These are phyloP conservation scores for Blastocystis sp. DNA, from an alignment of 352 stramenopile species.

Conservation along the genomic window DNA sequence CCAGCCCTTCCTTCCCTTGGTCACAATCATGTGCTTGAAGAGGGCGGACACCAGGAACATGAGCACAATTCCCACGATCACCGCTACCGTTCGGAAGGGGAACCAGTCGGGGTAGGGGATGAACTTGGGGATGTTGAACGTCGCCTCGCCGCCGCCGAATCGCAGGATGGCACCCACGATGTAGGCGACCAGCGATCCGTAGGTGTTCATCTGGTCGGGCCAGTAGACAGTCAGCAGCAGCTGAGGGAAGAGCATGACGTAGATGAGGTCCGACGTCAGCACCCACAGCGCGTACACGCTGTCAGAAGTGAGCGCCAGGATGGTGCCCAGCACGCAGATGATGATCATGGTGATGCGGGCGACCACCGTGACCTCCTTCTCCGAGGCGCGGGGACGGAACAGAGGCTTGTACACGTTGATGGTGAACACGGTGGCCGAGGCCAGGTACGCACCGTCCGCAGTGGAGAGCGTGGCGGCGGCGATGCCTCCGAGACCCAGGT, in stretches of 20 bases:
- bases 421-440: constrained; percentile 60
- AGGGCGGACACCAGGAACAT: constrained; percentile 1
- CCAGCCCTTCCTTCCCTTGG: constrained; percentile 51
- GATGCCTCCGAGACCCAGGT: constrained; percentile 54
- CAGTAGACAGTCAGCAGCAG: constrained; percentile 52
- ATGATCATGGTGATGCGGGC: constrained; percentile 55
- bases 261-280: constrained; percentile 54
- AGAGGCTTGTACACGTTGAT: constrained; percentile 62
- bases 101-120: constrained; percentile 52
- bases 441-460: constrained; percentile 36
- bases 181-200: constrained; percentile 47
- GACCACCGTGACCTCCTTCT: constrained; percentile 42
- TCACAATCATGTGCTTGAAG: constrained; percentile 55
- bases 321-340: constrained; percentile 15
- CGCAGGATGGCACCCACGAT: constrained; percentile 27
- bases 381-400: neutral
- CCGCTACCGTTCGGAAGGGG: constrained; percentile 50
- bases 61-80: neutral
- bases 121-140: constrained; percentile 44
- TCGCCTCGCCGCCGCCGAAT: constrained; percentile 19
- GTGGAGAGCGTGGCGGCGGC: constrained; percentile 56
- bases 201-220: constrained; percentile 17
- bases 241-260: constrained; percentile 59
- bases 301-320: constrained; percentile 21
- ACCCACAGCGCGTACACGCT: constrained; percentile 52